Percentiles rank a stretch among this genome's conserved stretches.
phyloP scores from a whole-genome alignment of 2,329 filamentous ascomycete genomes.

The Cryphonectria carpinicola region DNA sequence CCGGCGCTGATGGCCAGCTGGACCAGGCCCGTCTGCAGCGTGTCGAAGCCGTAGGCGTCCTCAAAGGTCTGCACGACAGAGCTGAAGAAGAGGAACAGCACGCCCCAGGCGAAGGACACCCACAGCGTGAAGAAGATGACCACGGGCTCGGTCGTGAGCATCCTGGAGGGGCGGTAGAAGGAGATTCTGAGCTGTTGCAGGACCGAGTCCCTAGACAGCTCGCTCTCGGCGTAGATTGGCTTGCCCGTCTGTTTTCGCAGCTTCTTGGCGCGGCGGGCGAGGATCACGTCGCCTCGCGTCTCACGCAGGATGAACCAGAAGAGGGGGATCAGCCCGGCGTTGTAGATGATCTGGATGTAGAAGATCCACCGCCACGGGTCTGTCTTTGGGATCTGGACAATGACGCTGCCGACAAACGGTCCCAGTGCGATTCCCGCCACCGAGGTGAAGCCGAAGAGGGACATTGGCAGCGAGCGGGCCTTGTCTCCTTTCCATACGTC shows the following conservation, averaged over 20 bases:
- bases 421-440: constrained; percentile 25
- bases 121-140: constrained; percentile 69
- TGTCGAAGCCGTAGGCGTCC: constrained; percentile 62
- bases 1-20: constrained; percentile 56
- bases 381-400: constrained; percentile 19
- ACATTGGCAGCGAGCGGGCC: constrained; percentile 25
- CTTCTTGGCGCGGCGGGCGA: constrained; percentile 60
- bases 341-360: constrained; percentile 55
- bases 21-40: constrained; percentile 63
- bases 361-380: constrained; percentile 60
- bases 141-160: constrained; percentile 62
- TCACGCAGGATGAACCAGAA: constrained; percentile 64
- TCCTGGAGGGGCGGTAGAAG: constrained; percentile 41
- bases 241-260: constrained; percentile 51
- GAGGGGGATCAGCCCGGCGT: constrained; percentile 53
- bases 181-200: constrained; percentile 35
- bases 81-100: constrained; percentile 65
- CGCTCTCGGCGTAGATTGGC: constrained; percentile 23
- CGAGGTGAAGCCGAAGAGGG: constrained; percentile 26
- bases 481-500: constrained; percentile 28
- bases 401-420: constrained; percentile 24
- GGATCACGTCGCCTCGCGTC: constrained; percentile 68
- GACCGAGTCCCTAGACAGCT: constrained; percentile 31
- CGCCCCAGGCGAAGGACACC: constrained; percentile 72
- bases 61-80: constrained; percentile 68